phyloP scores from a whole-genome alignment of 2,329 filamentous ascomycete species.

The Trichophyton equinum region DNA sequence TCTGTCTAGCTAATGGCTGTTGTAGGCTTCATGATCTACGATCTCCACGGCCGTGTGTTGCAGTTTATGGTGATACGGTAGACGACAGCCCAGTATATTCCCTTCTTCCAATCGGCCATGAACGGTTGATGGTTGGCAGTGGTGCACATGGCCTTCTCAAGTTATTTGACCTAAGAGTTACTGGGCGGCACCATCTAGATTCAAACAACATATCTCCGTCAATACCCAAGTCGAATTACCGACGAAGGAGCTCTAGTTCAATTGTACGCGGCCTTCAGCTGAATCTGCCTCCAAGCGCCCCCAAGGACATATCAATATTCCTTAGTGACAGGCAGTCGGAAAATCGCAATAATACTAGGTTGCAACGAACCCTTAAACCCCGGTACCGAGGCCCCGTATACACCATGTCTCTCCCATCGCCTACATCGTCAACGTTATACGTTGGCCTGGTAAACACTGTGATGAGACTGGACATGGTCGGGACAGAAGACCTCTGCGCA shows the following conservation, averaged over 20 bases:
- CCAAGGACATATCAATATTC: conserved; percentile 33
- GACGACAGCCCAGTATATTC: conserved; percentile 49
- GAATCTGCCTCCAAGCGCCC: conserved; percentile 5
- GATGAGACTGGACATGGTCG: conserved; percentile 33
- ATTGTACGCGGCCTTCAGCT: not conserved
- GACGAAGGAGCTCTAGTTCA: conserved; percentile 1
- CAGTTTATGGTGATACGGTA: conserved; percentile 42
- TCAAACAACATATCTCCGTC: conserved; percentile 16
- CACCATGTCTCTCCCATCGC: conserved; percentile 33
- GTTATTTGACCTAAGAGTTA: conserved; percentile 46
- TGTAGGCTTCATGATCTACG: conserved; percentile 49
- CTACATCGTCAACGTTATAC: conserved; percentile 35
- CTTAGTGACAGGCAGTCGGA: conserved; percentile 23
- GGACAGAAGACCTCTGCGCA: conserved; percentile 31
- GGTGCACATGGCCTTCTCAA: conserved; percentile 48
- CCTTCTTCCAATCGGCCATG: conserved; percentile 43
- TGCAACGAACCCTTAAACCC: conserved; percentile 5
- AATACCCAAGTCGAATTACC: conserved; percentile 1
- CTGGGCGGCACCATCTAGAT: conserved; percentile 23
- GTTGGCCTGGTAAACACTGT: conserved; percentile 33
- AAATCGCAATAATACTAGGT: conserved; percentile 4
- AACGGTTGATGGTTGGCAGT: conserved; percentile 46
- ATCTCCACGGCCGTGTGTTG: conserved; percentile 36
- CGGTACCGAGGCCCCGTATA: conserved; percentile 35
- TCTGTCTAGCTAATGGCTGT: not conserved